phyloP scores from a whole-genome alignment of 352 stramenopile genomes.

The Pythium phragmitis region DNA sequence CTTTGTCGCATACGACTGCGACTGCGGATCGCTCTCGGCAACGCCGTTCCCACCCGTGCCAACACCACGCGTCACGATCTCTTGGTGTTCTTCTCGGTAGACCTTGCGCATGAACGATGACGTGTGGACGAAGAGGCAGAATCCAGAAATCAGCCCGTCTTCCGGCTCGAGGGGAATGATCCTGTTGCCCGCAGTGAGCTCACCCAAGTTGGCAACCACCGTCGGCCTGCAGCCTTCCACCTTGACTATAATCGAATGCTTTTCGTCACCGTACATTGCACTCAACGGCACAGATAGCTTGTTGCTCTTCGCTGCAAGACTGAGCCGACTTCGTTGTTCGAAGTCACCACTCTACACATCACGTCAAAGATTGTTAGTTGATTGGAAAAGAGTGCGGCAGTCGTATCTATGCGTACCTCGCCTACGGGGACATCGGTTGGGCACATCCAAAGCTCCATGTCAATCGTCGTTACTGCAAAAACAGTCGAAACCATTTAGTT shows the following conservation, averaged over 20 bases:
- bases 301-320: slow-evolving; percentile 56
- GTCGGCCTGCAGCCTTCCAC: slow-evolving; percentile 84
- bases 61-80: slow-evolving; percentile 56
- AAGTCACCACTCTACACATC: slow-evolving; percentile 37
- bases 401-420: slow-evolving; percentile 36
- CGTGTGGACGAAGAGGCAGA: slow-evolving; percentile 86
- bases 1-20: slow-evolving; percentile 83
- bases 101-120: slow-evolving; percentile 83
- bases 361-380: background rate
- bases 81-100: slow-evolving; percentile 85
- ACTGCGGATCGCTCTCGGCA: slow-evolving; percentile 29
- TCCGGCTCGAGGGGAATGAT: slow-evolving; percentile 76
- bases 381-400: background rate
- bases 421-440: slow-evolving; percentile 47
- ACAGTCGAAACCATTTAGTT: background rate
- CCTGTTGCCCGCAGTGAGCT: slow-evolving; percentile 54
- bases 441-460: slow-evolving; percentile 83
- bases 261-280: slow-evolving; percentile 74
- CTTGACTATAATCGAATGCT: slow-evolving; percentile 85
- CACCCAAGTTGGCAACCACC: slow-evolving; percentile 68
- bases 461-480: slow-evolving; percentile 63
- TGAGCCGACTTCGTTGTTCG: slow-evolving; percentile 39
- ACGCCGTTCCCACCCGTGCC: background rate
- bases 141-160: slow-evolving; percentile 51
- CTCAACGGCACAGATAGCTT: slow-evolving; percentile 85